These are phyloP conservation scores for Aphanoascus verrucosus DNA, from an alignment of 2,329 filamentous ascomycete species.

Conservation along the genomic window DNA sequence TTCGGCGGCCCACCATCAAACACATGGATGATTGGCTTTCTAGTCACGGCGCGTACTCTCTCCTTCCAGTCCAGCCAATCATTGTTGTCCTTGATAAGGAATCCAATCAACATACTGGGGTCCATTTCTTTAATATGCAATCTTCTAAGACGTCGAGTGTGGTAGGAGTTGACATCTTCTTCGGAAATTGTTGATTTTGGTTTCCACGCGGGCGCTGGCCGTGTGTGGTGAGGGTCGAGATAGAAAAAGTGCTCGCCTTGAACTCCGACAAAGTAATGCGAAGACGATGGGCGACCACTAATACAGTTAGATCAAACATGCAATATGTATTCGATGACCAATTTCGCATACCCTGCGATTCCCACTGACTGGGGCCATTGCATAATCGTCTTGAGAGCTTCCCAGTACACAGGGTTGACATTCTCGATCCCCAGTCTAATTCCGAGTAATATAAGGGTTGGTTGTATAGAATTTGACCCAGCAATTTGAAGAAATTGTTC, in stretches of 20 bases:
- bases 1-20: constrained; percentile 53
- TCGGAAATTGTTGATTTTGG: constrained; percentile 47
- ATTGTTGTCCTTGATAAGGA: constrained; percentile 67
- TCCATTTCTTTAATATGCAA: constrained; percentile 89
- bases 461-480: constrained; percentile 53
- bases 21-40: constrained; percentile 78
- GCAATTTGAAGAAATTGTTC: constrained; percentile 75
- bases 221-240: constrained; percentile 82
- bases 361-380: constrained; percentile 89
- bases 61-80: constrained; percentile 79
- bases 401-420: constrained; percentile 89
- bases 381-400: constrained; percentile 73
- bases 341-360: constrained; percentile 65
- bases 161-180: constrained; percentile 71
- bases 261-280: constrained; percentile 63
- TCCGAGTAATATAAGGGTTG: constrained; percentile 79
- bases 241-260: constrained; percentile 81
- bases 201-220: constrained; percentile 59
- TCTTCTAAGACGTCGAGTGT: constrained; percentile 72
- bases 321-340: not conserved
- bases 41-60: constrained; percentile 56
- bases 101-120: constrained; percentile 93
- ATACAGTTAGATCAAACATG: not conserved
- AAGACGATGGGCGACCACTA: constrained; percentile 84
- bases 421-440: constrained; percentile 87